A percentile compares a stretch with the other conserved stretches of the same genome.
Conservation (phyloP, 805 yeast genomes). For the Teunomyces stri region DNA sequence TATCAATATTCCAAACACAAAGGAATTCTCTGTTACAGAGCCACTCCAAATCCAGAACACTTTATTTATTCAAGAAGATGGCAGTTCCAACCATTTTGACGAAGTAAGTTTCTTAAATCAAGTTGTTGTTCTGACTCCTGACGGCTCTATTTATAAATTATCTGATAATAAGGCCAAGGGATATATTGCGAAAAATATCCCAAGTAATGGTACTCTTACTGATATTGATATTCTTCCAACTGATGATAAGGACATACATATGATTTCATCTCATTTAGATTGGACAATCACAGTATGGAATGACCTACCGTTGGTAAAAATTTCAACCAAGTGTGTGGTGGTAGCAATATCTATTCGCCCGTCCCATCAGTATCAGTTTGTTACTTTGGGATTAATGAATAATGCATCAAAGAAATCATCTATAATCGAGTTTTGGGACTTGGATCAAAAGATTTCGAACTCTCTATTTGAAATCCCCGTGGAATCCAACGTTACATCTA, state of each 20-base stretch:
- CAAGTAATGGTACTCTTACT: background rate
- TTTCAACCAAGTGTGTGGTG: slow-evolving; percentile 20
- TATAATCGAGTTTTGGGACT: slow-evolving; percentile 31
- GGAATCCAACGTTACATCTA: slow-evolving; percentile 7
- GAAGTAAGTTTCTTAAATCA: slow-evolving; percentile 16
- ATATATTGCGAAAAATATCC: slow-evolving; percentile 7
- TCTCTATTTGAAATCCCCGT: slow-evolving; percentile 16
- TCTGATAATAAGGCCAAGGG: slow-evolving; percentile 14
- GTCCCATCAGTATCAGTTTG: slow-evolving; percentile 19
- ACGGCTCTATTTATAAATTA: slow-evolving; percentile 18
- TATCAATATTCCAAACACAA: slow-evolving; percentile 7
- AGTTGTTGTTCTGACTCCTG: slow-evolving; percentile 17
- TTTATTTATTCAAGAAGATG: slow-evolving; percentile 2
- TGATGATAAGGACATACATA: background rate
- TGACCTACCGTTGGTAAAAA: slow-evolving; percentile 12
- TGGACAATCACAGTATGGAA: slow-evolving; percentile 24
- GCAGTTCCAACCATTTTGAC: background rate
- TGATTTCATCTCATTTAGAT: slow-evolving; percentile 21
- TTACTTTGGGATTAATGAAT: slow-evolving; percentile 20
- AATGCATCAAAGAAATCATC: slow-evolving; percentile 6
- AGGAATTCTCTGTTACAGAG: slow-evolving; percentile 9
- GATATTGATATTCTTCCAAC: slow-evolving; percentile 5
- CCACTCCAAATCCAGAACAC: slow-evolving; percentile 8
- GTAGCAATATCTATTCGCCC: slow-evolving; percentile 19
- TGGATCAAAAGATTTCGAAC: slow-evolving; percentile 15